Evolutionary conservation across 2,329 filamentous ascomycete species (phyloP).

Genomic region (Coniella lustricola): DNA sequence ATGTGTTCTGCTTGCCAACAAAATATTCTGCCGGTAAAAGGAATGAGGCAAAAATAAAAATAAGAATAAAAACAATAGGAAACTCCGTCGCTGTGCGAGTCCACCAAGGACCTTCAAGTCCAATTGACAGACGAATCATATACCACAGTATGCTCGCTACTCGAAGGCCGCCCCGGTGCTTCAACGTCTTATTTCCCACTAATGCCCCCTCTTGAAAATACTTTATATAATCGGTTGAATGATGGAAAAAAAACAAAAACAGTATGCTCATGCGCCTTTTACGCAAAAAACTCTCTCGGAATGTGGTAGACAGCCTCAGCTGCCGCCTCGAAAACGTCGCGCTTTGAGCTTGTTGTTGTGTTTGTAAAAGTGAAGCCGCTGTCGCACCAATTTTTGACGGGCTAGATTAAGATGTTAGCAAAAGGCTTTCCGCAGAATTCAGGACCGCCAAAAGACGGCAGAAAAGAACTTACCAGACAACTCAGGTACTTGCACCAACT

Average conservation of each 20-base stretch:
- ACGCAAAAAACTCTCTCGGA: conserved; percentile 5
- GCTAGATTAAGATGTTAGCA: conserved; percentile 31
- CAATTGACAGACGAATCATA: too few species aligned
- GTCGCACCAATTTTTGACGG: conserved; percentile 63
- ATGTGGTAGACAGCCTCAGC: not conserved
- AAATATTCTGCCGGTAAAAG: not conserved
- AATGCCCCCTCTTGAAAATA: not conserved
- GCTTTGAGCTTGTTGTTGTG: conserved; percentile 19
- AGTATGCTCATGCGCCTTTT: not conserved
- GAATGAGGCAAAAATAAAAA: conserved; percentile 11
- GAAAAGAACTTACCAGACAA: conserved; percentile 66
- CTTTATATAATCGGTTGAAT: not conserved
- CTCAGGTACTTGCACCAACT: conserved; percentile 93
- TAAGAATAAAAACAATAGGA: not conserved
- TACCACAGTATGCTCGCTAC: not conserved
- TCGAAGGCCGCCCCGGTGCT: too few species aligned
- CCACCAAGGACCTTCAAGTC: not conserved
- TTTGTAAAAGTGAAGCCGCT: conserved; percentile 25
- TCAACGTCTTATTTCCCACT: not conserved
- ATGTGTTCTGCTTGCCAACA: not conserved
- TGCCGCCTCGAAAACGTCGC: conserved; percentile 15
- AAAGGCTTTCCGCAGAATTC: conserved; percentile 15
- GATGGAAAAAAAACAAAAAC: too few species aligned
- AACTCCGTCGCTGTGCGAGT: conserved; percentile 22
- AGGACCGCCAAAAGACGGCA: not conserved